Evolutionary conservation across 176 grass and related monocot genomes (phyloP), one percentile per base, ranked within the genome.

Genomic region (Otatea glauca): DNA sequence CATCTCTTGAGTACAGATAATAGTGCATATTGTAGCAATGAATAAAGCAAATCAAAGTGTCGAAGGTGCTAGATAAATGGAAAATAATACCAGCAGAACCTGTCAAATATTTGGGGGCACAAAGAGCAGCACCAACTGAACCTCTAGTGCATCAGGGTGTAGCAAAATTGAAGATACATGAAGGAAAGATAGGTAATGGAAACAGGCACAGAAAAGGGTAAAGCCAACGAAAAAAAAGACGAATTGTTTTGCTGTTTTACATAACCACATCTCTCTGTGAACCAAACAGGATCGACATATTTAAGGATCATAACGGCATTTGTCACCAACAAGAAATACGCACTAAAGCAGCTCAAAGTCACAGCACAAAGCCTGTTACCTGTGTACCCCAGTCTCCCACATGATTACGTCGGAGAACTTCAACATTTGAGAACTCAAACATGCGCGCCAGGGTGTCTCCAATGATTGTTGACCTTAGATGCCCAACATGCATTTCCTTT

Each of bases 311-410:
- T 35, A 64, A 62, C 9, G 50, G 13, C 29, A 47, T 54, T 63
- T 70, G 17, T 71, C 44, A 55, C 23, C 6, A 32, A 55, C 43
- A 74, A 65, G 8, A 84, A 79, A 5, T 2, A 48, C n/a, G 14
- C 55, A 51, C 2, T 20, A 53, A 56, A 79, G 50, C 11, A 72
- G 7, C 70, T 72, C 21, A 72, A 27, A 42, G 9, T 42, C 15
- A 42, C 15, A 43, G 18, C 16, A 81, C 24, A 65, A 51, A 25
- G 13, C 16, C 0, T 34, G 60, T 84, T 81, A 99, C 96, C 96
- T 99, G 96, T 72, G 96, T 99, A 60, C 96, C 96, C 96, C 96
- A 99, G 41, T 99, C 96, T 70, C 96, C 96, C 20, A 99, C 93
- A 91, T 99, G 96, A 80, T 99, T 99, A 61, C 96, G 86, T 66